Percentiles rank a stretch among this genome's conserved stretches.
Conservation (phyloP, 805 yeast species). For the Cyberlindnera bimundalis region DNA sequence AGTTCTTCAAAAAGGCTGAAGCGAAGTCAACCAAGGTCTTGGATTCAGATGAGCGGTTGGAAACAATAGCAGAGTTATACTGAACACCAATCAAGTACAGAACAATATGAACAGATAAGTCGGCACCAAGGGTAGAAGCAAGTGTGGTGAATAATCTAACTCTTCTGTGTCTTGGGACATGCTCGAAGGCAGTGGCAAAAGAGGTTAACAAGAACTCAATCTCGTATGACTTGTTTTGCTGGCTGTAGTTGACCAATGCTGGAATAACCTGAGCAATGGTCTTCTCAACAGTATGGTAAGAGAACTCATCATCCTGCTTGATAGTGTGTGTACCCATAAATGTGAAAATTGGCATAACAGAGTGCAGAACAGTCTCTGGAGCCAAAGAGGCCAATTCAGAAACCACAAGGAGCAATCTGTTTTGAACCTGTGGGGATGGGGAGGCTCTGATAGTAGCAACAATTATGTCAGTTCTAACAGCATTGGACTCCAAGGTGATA, state of each 20-base stretch:
- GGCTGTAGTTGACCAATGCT: conserved; percentile 59
- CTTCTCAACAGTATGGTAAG: conserved; percentile 87
- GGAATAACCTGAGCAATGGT: conserved; percentile 90
- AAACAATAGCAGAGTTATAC: conserved; percentile 50
- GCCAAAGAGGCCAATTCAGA: conserved; percentile 84
- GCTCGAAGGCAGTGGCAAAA: conserved; percentile 91
- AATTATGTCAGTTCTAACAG: conserved; percentile 83
- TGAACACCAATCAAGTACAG: conserved; percentile 81
- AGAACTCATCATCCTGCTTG: conserved; percentile 94
- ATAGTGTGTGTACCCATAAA: conserved; percentile 98
- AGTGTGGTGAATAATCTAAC: conserved; percentile 79
- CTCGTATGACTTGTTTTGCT: conserved; percentile 50
- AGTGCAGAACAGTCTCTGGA: conserved; percentile 88
- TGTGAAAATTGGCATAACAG: conserved; percentile 99
- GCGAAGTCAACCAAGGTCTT: conserved; percentile 69
- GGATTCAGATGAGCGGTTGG: conserved; percentile 63
- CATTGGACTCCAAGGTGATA: conserved; percentile 50
- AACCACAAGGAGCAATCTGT: conserved; percentile 76
- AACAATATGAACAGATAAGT: conserved; percentile 63
- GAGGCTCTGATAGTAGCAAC: conserved; percentile 90
- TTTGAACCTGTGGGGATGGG: conserved; percentile 92
- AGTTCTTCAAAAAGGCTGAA: conserved; percentile 62
- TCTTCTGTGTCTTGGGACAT: conserved; percentile 95
- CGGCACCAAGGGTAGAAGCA: conserved; percentile 69
- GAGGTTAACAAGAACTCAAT: conserved; percentile 81